Evolutionary conservation across 176 grass and related monocot genomes (phyloP).

Genomic region (Elaeis guineensis): DNA sequence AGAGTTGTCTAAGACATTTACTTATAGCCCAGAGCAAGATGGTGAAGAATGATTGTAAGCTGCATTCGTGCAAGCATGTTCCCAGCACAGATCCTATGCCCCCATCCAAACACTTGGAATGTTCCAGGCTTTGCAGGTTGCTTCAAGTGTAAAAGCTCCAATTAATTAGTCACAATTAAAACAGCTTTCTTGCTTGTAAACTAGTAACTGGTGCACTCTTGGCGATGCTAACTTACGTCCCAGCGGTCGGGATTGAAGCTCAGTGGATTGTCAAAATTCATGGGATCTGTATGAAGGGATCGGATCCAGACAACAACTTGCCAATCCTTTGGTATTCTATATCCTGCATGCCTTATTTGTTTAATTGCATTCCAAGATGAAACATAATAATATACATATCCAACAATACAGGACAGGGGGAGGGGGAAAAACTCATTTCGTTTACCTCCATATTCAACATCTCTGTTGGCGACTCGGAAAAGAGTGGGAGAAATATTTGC

Average conservation of each 20-base stretch:
- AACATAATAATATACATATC: too few species aligned
- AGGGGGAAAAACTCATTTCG: too few species aligned
- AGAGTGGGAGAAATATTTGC: not conserved
- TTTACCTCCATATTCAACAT: slow-evolving; percentile 23
- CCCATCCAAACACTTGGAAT: slow-evolving; percentile 14
- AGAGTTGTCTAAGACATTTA: not conserved
- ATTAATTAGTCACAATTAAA: too few species aligned
- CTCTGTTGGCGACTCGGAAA: slow-evolving; percentile 3
- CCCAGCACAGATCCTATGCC: slow-evolving; percentile 10
- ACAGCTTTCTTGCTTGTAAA: too few species aligned
- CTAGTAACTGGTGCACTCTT: too few species aligned
- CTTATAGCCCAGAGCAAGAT: slow-evolving; percentile 21
- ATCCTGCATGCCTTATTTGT: slow-evolving; percentile 5
- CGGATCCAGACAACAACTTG: slow-evolving; percentile 31
- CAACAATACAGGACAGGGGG: too few species aligned
- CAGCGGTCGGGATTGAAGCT: slow-evolving; percentile 36
- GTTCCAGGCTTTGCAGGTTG: slow-evolving; percentile 18
- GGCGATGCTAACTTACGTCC: slow-evolving; percentile 14
- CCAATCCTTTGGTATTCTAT: slow-evolving; percentile 34
- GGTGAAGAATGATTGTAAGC: slow-evolving; percentile 19
- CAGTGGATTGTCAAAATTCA: slow-evolving; percentile 25
- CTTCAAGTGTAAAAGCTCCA: too few species aligned
- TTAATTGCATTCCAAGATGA: too few species aligned
- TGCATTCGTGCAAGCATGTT: slow-evolving; percentile 24
- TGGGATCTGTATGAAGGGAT: slow-evolving; percentile 23